Evolutionary conservation across 2,329 filamentous ascomycete species (phyloP).

Genomic region (Verticillium albo-atrum): DNA sequence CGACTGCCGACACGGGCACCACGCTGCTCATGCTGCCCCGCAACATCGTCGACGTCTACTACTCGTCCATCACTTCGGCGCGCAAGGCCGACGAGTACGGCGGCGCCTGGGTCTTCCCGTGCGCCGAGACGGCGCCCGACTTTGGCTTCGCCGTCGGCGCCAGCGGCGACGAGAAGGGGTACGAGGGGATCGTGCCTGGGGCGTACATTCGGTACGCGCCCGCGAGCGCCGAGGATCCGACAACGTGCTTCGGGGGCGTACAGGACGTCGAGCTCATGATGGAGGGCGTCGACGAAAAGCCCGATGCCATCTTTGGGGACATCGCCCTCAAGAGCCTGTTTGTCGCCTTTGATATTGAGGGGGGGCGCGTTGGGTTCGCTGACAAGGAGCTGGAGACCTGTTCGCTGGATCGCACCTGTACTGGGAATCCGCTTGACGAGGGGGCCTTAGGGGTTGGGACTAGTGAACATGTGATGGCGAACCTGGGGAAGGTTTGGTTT

Average conservation of each 20-base stretch:
- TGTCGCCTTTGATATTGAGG: conserved; percentile 59
- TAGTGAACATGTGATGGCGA: too few species aligned
- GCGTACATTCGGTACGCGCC: conserved; percentile 50
- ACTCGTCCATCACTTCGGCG: conserved; percentile 47
- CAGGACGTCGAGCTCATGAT: conserved; percentile 46
- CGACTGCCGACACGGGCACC: conserved; percentile 63
- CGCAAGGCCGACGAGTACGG: conserved; percentile 38
- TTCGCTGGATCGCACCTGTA: background rate
- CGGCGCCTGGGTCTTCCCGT: conserved; percentile 52
- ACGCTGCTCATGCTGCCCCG: conserved; percentile 59
- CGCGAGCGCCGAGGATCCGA: conserved; percentile 36
- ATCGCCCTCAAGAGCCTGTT: conserved; percentile 76
- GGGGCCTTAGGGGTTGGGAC: background rate
- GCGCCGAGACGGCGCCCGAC: conserved; percentile 51
- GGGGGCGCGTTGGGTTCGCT: conserved; percentile 34
- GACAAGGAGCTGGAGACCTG: conserved; percentile 17
- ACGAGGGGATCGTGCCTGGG: conserved; percentile 46
- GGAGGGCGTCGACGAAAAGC: conserved; percentile 2
- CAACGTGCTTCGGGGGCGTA: conserved; percentile 70
- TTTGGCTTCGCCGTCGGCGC: conserved; percentile 35
- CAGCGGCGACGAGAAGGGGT: conserved; percentile 32
- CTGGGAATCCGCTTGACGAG: background rate
- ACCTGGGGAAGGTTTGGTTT: too few species aligned
- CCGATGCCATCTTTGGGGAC: conserved; percentile 69
- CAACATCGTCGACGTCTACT: conserved; percentile 56